Conservation (phyloP, 192 early-diverging fungal species). For the Entomortierella beljakovae region DNA sequence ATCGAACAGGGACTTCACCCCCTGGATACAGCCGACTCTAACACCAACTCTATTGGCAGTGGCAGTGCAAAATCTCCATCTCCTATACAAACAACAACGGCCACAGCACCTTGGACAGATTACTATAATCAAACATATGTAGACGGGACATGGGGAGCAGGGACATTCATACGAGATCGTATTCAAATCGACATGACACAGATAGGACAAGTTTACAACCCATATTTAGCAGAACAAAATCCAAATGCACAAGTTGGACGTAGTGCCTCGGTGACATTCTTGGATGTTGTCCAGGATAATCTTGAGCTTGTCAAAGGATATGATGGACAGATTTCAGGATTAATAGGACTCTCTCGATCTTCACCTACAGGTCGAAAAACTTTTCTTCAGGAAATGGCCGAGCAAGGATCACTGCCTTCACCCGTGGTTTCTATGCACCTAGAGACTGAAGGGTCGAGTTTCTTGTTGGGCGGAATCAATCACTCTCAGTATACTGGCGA, state of each 20-base stretch:
- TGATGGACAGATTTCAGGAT: conserved; percentile 27
- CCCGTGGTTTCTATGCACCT: conserved; percentile 31
- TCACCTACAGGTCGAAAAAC: conserved; percentile 33
- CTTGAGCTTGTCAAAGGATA: conserved; percentile 22
- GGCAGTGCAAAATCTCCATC: neutral
- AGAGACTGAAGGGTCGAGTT: conserved; percentile 8
- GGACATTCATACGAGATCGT: conserved; percentile 35
- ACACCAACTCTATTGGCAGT: neutral
- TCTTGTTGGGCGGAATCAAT: conserved; percentile 32
- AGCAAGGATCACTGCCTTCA: conserved; percentile 16
- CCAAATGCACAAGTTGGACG: neutral
- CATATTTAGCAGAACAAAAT: neutral
- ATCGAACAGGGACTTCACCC: too few species aligned
- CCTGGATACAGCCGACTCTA: neutral
- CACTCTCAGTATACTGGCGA: conserved; percentile 13
- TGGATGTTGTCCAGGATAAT: conserved; percentile 33
- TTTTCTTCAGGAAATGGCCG: conserved; percentile 27
- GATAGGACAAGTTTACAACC: neutral
- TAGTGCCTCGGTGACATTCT: conserved; percentile 19
- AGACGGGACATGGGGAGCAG: conserved; percentile 42
- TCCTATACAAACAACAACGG: neutral
- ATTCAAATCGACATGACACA: conserved; percentile 29
- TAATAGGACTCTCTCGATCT: conserved; percentile 23
- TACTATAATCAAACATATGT: conserved; percentile 36
- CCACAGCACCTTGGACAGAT: neutral